phyloP scores from a whole-genome alignment of 1,284 basidiomycete genomes.

The Macrocybe sp. region DNA sequence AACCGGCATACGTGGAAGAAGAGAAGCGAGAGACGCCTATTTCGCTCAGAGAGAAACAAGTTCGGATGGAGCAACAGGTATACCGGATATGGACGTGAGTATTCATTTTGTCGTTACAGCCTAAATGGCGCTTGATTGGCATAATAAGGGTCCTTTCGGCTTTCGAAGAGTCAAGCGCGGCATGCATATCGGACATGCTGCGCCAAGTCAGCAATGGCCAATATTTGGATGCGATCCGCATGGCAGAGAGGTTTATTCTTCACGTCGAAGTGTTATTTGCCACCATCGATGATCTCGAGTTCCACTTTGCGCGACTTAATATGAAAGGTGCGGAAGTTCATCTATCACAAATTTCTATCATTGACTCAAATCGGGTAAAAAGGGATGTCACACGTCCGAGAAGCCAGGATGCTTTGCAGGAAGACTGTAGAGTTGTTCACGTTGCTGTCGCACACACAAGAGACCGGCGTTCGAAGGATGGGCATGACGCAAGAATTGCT shows the following conservation, averaged over 20 bases:
- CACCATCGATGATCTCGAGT: constrained; percentile 95
- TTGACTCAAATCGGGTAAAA: constrained; percentile 10
- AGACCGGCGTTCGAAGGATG: constrained; percentile 84
- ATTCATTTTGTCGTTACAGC: too few relatives aligned
- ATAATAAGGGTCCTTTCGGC: constrained; percentile 82
- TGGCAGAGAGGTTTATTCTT: constrained; percentile 98
- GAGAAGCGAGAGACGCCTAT: constrained; percentile 76
- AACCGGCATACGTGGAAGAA: constrained; percentile 63
- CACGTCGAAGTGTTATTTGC: constrained; percentile 98
- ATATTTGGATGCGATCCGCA: constrained; percentile 93
- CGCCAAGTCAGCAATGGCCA: constrained; percentile 95
- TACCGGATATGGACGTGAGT: constrained; percentile 96
- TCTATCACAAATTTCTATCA: constrained; percentile 3
- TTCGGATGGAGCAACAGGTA: constrained; percentile 95
- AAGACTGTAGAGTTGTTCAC: constrained; percentile 99
- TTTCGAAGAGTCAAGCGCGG: constrained; percentile 98
- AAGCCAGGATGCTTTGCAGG: constrained; percentile 97
- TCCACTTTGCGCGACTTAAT: constrained; percentile 76
- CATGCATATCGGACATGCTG: constrained; percentile 99
- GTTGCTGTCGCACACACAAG: constrained; percentile 93
- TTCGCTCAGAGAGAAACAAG: constrained; percentile 89
- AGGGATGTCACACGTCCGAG: constrained; percentile 98
- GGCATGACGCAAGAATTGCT: constrained; percentile 97
- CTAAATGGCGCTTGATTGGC: not conserved
- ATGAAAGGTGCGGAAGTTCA: constrained; percentile 66